Evolutionary conservation across 2,329 filamentous ascomycete species (phyloP).

Genomic region (Cladosporium phlei): DNA sequence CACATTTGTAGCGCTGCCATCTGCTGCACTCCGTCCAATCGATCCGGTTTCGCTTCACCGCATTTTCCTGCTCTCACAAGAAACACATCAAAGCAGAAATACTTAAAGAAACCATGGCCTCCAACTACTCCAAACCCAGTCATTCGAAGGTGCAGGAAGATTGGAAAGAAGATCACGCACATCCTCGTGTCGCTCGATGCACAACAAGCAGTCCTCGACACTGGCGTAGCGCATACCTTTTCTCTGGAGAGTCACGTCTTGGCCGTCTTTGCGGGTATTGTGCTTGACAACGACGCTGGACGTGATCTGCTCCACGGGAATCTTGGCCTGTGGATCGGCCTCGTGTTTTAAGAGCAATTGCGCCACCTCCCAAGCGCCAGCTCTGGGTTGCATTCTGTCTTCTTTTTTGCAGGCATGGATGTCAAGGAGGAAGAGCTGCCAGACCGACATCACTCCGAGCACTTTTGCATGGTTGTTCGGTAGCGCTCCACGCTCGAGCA

Average conservation of each 20-base stretch:
- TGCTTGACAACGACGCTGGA: background rate
- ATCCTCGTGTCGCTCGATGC: background rate
- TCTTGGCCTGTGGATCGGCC: background rate
- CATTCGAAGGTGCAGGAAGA: background rate
- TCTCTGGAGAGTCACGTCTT: background rate
- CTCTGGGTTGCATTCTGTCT: background rate
- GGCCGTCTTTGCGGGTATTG: background rate
- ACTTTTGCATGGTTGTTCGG: background rate
- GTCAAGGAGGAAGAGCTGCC: background rate
- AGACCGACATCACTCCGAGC: background rate
- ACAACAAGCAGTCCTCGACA: background rate
- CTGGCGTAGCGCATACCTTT: background rate
- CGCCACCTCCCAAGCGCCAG: background rate
- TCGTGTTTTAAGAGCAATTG: background rate
- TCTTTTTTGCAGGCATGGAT: too few relatives aligned
- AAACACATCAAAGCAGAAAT: too few relatives aligned
- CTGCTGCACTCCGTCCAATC: too few relatives aligned
- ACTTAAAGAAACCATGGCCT: background rate
- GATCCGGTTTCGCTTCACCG: too few relatives aligned
- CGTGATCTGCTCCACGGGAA: background rate
- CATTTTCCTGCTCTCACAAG: too few relatives aligned
- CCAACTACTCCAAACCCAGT: background rate
- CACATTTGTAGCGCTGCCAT: too few relatives aligned
- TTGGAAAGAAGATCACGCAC: background rate
- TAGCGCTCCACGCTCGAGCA: background rate